Evolutionary conservation across 129 eudicot species (phyloP).

Genomic region (Glebionis coronaria): DNA sequence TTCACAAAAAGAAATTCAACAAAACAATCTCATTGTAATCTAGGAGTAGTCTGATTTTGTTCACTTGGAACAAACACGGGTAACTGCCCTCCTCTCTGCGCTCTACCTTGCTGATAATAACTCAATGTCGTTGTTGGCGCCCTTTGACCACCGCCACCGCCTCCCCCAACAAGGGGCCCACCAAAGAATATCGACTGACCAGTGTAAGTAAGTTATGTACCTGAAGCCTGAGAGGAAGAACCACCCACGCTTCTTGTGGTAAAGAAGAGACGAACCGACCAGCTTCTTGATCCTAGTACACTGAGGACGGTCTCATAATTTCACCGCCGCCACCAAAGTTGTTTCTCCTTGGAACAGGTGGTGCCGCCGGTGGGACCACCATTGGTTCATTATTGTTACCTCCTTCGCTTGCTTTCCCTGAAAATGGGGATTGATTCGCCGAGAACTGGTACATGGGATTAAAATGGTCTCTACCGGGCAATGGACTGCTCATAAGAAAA

Average conservation of each 20-base stretch:
- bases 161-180: conserved; percentile 64
- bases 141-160: conserved; percentile 27
- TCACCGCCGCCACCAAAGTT: conserved; percentile 39
- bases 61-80: conserved; percentile 94
- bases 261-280: conserved; percentile 78
- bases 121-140: conserved; percentile 39
- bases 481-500: conserved; percentile 59
- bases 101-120: conserved; percentile 77
- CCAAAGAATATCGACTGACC: conserved; percentile 87
- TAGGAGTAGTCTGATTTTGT: conserved; percentile 40
- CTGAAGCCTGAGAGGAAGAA: conserved; percentile 58
- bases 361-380: conserved; percentile 34
- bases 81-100: conserved; percentile 86
- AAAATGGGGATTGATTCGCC: conserved; percentile 42
- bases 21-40: conserved; percentile 28
- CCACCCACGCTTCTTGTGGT: conserved; percentile 46
- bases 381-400: conserved; percentile 38
- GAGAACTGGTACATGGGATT: conserved; percentile 65
- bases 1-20: conserved; percentile 8
- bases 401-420: conserved; percentile 15
- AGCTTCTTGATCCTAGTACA: conserved; percentile 88
- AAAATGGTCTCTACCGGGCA: conserved; percentile 28
- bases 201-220: conserved; percentile 56
- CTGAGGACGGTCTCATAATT: conserved; percentile 65
- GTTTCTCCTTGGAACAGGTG: conserved; percentile 61